Evolutionary conservation across 495 filamentous ascomycete species (phyloP).

Genomic region (Annulohypoxylon stygium): DNA sequence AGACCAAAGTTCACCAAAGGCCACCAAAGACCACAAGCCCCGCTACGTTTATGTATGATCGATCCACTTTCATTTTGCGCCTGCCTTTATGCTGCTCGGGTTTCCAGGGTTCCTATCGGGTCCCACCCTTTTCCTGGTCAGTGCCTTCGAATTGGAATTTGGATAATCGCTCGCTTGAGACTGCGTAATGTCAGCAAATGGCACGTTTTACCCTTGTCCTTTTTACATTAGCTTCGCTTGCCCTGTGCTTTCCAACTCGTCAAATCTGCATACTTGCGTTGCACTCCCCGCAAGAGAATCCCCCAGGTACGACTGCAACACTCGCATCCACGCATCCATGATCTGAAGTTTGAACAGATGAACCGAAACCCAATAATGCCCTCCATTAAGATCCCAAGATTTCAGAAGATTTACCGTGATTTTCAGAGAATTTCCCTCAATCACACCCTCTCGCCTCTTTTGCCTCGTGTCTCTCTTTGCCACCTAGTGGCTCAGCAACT

Average conservation of each 20-base stretch:
- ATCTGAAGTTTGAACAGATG: slow-evolving; percentile 11
- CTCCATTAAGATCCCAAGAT: slow-evolving; percentile 18
- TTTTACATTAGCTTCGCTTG: background rate
- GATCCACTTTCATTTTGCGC: slow-evolving; percentile 36
- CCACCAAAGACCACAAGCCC: background rate
- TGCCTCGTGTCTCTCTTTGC: slow-evolving; percentile 19
- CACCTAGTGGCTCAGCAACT: slow-evolving; percentile 10
- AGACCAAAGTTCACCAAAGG: too few species aligned
- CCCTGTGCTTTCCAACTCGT: slow-evolving; percentile 7
- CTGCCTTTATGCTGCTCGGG: background rate
- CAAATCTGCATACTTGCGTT: background rate
- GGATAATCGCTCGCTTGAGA: slow-evolving; percentile 36
- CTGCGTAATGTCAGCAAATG: slow-evolving; percentile 31
- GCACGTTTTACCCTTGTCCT: slow-evolving; percentile 39
- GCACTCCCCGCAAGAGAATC: slow-evolving; percentile 35
- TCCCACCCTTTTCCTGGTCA: slow-evolving; percentile 17
- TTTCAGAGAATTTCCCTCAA: slow-evolving; percentile 6
- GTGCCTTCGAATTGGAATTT: slow-evolving; percentile 40
- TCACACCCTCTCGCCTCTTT: slow-evolving; percentile 14
- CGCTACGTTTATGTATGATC: background rate
- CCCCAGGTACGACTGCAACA: slow-evolving; percentile 27
- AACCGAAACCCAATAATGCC: slow-evolving; percentile 40
- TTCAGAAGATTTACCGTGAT: background rate
- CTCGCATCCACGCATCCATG: background rate
- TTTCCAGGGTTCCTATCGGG: slow-evolving; percentile 8